phyloP scores from a whole-genome alignment of 345 rosid species.

The Iberis pinnata region DNA sequence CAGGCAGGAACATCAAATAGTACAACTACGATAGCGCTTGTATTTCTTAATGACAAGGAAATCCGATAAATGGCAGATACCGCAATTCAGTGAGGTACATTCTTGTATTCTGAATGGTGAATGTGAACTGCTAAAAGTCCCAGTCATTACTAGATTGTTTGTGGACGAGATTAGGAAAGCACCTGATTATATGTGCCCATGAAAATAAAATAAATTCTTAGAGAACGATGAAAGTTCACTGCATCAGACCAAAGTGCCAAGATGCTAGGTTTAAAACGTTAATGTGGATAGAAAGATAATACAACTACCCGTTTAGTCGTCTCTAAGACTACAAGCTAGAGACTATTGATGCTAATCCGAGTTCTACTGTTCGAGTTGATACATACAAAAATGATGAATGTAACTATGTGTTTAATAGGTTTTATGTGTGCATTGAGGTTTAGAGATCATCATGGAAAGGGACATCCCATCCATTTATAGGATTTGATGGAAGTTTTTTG shows the following conservation, averaged over 20 bases:
- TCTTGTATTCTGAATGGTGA: no score
- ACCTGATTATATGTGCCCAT: no score
- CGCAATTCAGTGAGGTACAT: no score
- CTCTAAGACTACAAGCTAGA: background rate
- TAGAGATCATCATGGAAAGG: background rate
- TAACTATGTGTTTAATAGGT: background rate
- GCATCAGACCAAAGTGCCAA: background rate
- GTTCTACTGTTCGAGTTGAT: background rate
- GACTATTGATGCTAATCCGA: background rate
- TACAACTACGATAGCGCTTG: no score
- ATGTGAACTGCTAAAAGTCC: no score
- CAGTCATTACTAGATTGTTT: no score
- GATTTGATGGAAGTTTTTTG: background rate
- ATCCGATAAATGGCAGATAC: no score
- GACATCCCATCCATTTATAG: background rate
- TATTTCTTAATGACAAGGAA: no score
- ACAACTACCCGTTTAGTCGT: background rate
- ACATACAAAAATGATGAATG: background rate
- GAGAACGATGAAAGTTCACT: no score
- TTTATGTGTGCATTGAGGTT: background rate
- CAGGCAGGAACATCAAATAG: no score
- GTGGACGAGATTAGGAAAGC: no score
- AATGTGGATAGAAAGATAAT: background rate
- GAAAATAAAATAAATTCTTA: no score
- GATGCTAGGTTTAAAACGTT: background rate